Conservation (phyloP, 208 protist species). For the Vickermania ingenoplastis region DNA sequence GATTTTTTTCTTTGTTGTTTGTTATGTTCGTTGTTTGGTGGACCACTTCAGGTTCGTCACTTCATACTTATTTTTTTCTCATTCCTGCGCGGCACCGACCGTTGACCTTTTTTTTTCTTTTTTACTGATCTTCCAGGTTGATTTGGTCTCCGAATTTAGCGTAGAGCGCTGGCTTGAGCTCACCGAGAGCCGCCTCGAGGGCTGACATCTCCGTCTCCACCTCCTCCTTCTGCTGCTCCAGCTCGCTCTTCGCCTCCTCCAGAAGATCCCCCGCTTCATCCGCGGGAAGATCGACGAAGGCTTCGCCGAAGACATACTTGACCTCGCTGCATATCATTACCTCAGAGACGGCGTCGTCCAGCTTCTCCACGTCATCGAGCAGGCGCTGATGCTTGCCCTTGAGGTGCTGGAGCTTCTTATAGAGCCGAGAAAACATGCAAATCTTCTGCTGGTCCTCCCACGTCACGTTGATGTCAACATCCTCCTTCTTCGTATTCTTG, state of each 20-base stretch:
- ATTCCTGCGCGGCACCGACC: too few relatives aligned
- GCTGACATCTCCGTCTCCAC: conserved; percentile 41
- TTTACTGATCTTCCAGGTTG: conserved; percentile 84
- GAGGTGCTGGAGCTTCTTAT: conserved; percentile 57
- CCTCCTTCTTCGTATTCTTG: conserved; percentile 22
- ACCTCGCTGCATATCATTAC: conserved; percentile 46
- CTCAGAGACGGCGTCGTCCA: conserved; percentile 44
- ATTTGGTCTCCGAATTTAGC: conserved; percentile 85
- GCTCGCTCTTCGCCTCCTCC: conserved; percentile 33
- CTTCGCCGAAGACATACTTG: conserved; percentile 85
- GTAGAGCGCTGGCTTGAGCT: conserved; percentile 83
- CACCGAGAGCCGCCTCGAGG: conserved; percentile 36
- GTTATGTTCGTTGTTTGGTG: too few relatives aligned
- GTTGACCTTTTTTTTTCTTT: too few relatives aligned
- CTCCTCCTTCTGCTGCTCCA: conserved; percentile 37
- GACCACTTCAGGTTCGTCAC: too few relatives aligned
- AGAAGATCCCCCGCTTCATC: conserved; percentile 56
- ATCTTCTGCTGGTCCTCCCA: conserved; percentile 86
- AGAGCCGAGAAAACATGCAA: conserved; percentile 73
- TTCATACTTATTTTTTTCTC: too few relatives aligned
- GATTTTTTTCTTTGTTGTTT: too few relatives aligned
- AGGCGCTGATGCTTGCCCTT: conserved; percentile 25
- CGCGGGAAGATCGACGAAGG: conserved; percentile 63
- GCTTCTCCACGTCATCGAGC: conserved; percentile 64
- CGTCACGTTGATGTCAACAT: conserved; percentile 66